Evolutionary conservation across 129 eudicot genomes (phyloP).

Genomic region (Chrysanthemum seticuspe): DNA sequence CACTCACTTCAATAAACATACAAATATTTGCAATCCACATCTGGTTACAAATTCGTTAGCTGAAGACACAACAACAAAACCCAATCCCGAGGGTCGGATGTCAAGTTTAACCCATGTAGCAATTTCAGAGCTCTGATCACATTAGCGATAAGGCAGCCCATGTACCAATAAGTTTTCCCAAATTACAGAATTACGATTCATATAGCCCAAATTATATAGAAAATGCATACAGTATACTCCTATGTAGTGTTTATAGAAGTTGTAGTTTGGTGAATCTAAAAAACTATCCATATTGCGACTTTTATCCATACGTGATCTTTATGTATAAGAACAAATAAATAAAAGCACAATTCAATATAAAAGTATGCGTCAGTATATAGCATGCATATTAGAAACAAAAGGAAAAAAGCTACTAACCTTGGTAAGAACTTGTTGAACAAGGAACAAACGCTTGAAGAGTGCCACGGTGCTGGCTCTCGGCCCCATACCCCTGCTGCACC

Average conservation of each 20-base stretch:
- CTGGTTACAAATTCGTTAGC: neutral
- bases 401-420: neutral
- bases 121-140: no score
- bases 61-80: no score
- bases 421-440: slow-evolving; percentile 3
- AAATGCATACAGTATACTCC: no score
- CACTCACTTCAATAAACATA: slow-evolving; percentile 6
- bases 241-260: no score
- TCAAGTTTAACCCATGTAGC: no score
- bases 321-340: neutral
- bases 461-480: slow-evolving; percentile 27
- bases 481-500: slow-evolving; percentile 39
- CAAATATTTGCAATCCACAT: neutral
- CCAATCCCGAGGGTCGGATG: no score
- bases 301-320: neutral
- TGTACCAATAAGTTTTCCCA: no score
- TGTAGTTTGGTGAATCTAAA: no score
- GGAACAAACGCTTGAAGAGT: slow-evolving; percentile 12
- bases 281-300: no score
- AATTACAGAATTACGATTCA: no score
- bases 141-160: no score
- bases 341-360: neutral
- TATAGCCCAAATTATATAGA: no score
- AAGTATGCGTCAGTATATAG: neutral
- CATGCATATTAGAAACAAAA: neutral